phyloP scores from a whole-genome alignment of 1,284 basidiomycete genomes.

The Xerocomus nothofagi region DNA sequence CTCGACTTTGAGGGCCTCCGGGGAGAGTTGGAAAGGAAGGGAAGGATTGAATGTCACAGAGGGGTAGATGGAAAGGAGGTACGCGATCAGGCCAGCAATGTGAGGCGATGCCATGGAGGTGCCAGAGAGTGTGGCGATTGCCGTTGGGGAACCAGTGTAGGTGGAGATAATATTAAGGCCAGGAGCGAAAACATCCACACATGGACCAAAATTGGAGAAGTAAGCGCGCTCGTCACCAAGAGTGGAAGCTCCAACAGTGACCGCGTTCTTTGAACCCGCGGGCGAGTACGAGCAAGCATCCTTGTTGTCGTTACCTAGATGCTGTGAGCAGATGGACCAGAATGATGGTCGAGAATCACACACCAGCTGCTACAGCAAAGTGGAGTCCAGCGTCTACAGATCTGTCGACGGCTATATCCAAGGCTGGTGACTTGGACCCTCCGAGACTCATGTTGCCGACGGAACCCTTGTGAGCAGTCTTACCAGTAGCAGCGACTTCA shows the following conservation, averaged over 20 bases:
- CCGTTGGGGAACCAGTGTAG: conserved; percentile 58
- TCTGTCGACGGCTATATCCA: conserved; percentile 85
- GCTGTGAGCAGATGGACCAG: conserved; percentile 1
- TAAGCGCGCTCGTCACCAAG: conserved; percentile 83
- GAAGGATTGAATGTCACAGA: conserved; percentile 57
- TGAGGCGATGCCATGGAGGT: conserved; percentile 75
- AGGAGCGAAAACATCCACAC: conserved; percentile 84
- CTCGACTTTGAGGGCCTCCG: conserved; percentile 21
- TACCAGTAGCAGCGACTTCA: conserved; percentile 64
- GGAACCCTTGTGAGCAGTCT: conserved; percentile 86
- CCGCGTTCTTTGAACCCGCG: conserved; percentile 69
- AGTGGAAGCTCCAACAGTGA: conserved; percentile 87
- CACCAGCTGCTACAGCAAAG: conserved; percentile 94
- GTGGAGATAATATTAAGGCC: conserved; percentile 83
- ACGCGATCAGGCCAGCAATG: conserved; percentile 76
- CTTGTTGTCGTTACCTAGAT: conserved; percentile 60
- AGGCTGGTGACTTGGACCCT: conserved; percentile 87
- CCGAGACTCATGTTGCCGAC: conserved; percentile 99
- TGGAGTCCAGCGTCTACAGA: conserved; percentile 87
- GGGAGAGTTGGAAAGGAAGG: conserved; percentile 34
- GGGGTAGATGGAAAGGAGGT: conserved; percentile 81
- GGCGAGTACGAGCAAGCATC: conserved; percentile 85
- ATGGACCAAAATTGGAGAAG: conserved; percentile 81
- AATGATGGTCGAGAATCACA: conserved; percentile 23
- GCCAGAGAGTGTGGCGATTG: conserved; percentile 71